Base-by-base conservation (phyloP, 345 rosid genomes). In the rapeseed (Brassica napus) region DNA sequence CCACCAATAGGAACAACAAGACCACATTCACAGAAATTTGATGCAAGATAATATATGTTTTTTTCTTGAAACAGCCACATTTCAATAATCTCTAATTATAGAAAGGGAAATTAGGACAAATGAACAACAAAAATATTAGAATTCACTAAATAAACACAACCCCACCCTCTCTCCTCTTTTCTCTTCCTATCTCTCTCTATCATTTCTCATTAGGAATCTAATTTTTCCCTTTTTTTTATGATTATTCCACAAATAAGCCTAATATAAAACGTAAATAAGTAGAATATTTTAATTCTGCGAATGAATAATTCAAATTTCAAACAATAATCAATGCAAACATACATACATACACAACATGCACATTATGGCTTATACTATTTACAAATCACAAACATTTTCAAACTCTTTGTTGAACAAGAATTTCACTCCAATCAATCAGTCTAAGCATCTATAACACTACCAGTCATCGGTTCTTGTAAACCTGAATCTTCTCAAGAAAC, bases 381-480 rank as follows among this genome's bases (percentile, higher is more conserved):
- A 0, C 9, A 31, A 31, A 76, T 30, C 34, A 42, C 39, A 65
- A 18, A 75, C 37, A 35, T 5, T 55, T 59, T 24, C 39, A 72
- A 58, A 71, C 65, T 71, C 70, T 24, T 69, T 12, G 61, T 54
- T 69, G 9, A 52, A 69, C 63, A 69, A 69, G 44, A 70, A 55
- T 30, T 10, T 37, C 79, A 37, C 30, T 37, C 23, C 14, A 67
- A 65, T 72, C 15, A 47, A 47, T 47, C 55, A 47, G 55, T 3
- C 55, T 44, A 44, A 44, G 52, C n/a, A 44, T 44, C 52, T 44
- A 44, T 44, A 44, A 15, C 6, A 79, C 74, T 73, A 68, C 59
- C 66, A 67, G 75, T 61, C 2, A 73, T 21, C 5, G 74, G 74
- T 68, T 79, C 82, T 74, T 68, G 71, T 61, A 68, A 60, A 49